A percentile compares a stretch with the other conserved stretches of the same genome.
Evolutionary conservation across 257 asterid species (phyloP).

Genomic region (Solanum chiquidenum): DNA sequence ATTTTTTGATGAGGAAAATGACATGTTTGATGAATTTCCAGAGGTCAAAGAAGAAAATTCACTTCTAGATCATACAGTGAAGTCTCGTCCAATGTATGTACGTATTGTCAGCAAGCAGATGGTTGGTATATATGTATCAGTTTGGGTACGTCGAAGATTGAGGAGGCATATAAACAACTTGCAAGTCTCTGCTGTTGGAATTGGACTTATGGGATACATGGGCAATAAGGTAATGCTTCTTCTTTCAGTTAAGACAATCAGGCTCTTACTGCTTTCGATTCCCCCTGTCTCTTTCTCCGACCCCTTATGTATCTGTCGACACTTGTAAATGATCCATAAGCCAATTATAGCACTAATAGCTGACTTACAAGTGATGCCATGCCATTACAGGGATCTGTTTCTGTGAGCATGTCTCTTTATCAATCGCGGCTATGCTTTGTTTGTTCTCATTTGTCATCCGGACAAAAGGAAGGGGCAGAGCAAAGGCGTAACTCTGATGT

Average conservation of each 20-base stretch:
- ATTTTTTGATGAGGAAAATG: conserved; percentile 46
- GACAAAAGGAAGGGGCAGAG: conserved; percentile 66
- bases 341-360: background rate
- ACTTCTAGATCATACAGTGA: conserved; percentile 2
- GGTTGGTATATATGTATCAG: conserved; percentile 93
- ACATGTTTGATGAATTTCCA: conserved; percentile 23
- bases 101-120: conserved; percentile 92
- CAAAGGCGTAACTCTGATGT: conserved; percentile 79
- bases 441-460: conserved; percentile 90
- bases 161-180: conserved; percentile 80
- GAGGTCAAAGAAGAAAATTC: conserved; percentile 13
- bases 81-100: conserved; percentile 40
- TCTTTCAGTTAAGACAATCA: background rate
- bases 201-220: conserved; percentile 96
- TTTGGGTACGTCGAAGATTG: conserved; percentile 72
- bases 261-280: background rate
- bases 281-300: background rate
- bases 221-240: conserved; percentile 70
- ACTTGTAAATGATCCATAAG: background rate
- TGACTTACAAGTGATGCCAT: background rate
- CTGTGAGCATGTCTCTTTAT: conserved; percentile 80
- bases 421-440: conserved; percentile 85
- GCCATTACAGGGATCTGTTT: conserved; percentile 73
- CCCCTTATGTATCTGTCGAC: background rate
- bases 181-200: conserved; percentile 88